A percentile compares a stretch with the other conserved stretches of the same genome.
Conservation (phyloP, 257 asterid genomes). For the Penstemon eatonii region DNA sequence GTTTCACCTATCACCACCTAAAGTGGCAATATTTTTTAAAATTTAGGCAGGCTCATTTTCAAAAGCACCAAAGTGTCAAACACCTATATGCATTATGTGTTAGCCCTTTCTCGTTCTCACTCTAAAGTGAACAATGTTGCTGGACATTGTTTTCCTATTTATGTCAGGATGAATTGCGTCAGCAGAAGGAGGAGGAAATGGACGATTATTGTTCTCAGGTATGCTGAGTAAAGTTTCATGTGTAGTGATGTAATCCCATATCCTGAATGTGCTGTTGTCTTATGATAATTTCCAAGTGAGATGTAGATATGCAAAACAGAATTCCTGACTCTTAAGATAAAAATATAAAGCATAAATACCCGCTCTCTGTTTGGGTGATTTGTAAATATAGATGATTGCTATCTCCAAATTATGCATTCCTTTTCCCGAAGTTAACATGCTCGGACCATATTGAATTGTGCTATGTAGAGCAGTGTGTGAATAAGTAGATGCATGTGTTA, state of each 20-base stretch:
- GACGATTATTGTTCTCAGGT: constrained; percentile 99
- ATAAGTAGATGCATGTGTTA: neutral
- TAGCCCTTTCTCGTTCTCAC: constrained; percentile 18
- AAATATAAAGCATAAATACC: neutral
- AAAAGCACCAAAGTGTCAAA: neutral
- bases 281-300: constrained; percentile 15
- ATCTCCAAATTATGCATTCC: neutral
- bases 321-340: constrained; percentile 7
- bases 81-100: constrained; percentile 4
- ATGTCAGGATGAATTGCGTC: constrained; percentile 88
- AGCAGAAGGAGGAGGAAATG: constrained; percentile 89
- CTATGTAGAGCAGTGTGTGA: constrained; percentile 7
- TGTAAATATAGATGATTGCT: constrained; percentile 4
- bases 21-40: constrained; percentile 3
- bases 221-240: constrained; percentile 25
- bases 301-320: constrained; percentile 7
- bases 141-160: constrained; percentile 26
- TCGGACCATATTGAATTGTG: neutral
- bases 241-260: neutral
- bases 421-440: neutral
- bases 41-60: neutral
- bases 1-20: constrained; percentile 7
- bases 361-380: too few species aligned
- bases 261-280: constrained; percentile 13
- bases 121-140: constrained; percentile 12